Conservation (phyloP, 1,284 basidiomycete species). For the Ustilago bromivora region DNA sequence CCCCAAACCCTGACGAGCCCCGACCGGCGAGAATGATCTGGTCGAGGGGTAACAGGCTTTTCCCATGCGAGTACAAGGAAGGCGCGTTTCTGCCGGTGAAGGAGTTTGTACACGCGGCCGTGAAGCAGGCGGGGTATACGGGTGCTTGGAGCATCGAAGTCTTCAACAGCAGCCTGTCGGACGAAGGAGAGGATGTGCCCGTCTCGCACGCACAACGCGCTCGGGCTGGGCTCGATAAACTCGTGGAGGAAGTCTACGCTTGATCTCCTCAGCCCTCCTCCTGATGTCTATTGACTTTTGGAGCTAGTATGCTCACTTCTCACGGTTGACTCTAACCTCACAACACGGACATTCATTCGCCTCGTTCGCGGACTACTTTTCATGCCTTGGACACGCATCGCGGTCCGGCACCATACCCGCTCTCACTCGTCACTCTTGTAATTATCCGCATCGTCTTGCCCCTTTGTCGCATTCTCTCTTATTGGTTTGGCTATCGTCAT, state of each 20-base stretch:
- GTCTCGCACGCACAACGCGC: conserved; percentile 63
- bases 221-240: conserved; percentile 37
- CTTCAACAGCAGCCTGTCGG: conserved; percentile 67
- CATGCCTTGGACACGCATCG: conserved; percentile 3
- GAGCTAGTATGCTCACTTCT: not conserved
- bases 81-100: conserved; percentile 70
- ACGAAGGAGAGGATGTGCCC: conserved; percentile 50
- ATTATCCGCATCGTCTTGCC: not conserved
- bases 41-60: conserved; percentile 69
- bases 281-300: not conserved
- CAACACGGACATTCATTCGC: conserved; percentile 2
- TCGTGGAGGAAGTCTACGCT: conserved; percentile 42
- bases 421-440: not conserved
- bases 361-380: not conserved
- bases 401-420: conserved; percentile 8
- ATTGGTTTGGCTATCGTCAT: not conserved
- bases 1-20: conserved; percentile 63
- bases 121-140: conserved; percentile 63
- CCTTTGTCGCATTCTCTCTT: conserved; percentile 4
- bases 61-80: conserved; percentile 66
- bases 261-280: not conserved
- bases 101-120: conserved; percentile 66
- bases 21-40: conserved; percentile 69
- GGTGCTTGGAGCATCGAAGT: conserved; percentile 70
- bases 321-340: not conserved